Percentiles rank a stretch among this genome's conserved stretches.
phyloP scores from a whole-genome alignment of 2,329 filamentous ascomycete genomes.

The Aspergillus sp. region DNA sequence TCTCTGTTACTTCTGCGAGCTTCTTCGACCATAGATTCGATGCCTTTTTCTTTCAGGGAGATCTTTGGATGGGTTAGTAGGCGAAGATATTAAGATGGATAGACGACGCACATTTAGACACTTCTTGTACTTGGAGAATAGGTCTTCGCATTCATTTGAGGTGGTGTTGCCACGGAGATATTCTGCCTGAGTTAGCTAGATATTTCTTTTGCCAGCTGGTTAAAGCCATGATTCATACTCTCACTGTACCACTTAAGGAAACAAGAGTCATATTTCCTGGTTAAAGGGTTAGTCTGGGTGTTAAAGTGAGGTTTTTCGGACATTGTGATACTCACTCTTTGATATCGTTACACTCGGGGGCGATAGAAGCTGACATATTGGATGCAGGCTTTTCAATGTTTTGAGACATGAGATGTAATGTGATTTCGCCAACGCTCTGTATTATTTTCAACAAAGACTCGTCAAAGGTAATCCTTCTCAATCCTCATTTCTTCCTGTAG shows the following conservation, averaged over 20 bases:
- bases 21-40: conserved; percentile 89
- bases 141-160: conserved; percentile 75
- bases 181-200: conserved; percentile 50
- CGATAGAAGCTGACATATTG: conserved; percentile 87
- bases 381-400: not conserved
- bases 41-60: conserved; percentile 81
- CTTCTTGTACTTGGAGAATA: conserved; percentile 84
- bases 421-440: too few species aligned
- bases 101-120: conserved; percentile 69
- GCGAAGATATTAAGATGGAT: not conserved
- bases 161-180: conserved; percentile 82
- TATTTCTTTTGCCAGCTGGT: not conserved
- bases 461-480: too few species aligned
- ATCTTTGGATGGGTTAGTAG: conserved; percentile 50
- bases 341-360: conserved; percentile 88
- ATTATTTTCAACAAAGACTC: too few species aligned
- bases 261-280: conserved; percentile 89
- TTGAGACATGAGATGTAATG: too few species aligned
- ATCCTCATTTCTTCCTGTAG: not conserved
- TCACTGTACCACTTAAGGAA: conserved; percentile 99
- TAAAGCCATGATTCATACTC: conserved; percentile 56
- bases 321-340: conserved; percentile 67
- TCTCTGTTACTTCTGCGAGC: conserved; percentile 85
- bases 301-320: conserved; percentile 1
- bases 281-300: conserved; percentile 11